Percentiles rank a stretch among this genome's conserved stretches.
Conservation (phyloP, 2,329 filamentous ascomycete species). For the Ambrosiella beaveri region DNA sequence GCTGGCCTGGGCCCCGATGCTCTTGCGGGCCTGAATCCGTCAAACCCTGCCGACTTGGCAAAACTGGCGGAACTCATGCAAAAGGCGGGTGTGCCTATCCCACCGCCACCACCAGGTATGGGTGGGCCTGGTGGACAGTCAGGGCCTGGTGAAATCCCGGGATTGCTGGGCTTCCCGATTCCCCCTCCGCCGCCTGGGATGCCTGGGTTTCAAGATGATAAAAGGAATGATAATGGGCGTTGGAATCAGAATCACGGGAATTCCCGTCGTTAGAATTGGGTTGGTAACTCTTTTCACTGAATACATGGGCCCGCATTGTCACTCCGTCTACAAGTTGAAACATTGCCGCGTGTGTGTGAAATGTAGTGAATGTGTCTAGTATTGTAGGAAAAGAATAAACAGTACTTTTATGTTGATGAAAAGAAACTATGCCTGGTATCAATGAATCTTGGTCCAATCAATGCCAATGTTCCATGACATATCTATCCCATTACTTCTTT, state of each 20-base stretch:
- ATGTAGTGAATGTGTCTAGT: too few relatives aligned
- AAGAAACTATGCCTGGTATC: not conserved
- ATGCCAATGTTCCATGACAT: not conserved
- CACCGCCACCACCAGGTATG: constrained; percentile 33
- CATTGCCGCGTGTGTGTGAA: too few relatives aligned
- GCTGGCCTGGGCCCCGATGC: constrained; percentile 31
- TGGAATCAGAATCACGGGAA: constrained; percentile 3
- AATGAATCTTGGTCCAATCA: not conserved
- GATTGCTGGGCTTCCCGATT: constrained; percentile 15
- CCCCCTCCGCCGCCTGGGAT: constrained; percentile 21
- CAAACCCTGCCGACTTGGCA: constrained; percentile 42
- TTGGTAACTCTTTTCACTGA: not conserved
- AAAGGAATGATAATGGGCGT: not conserved
- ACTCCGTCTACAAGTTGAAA: too few relatives aligned
- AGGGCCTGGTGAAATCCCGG: constrained; percentile 16
- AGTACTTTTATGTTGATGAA: too few relatives aligned
- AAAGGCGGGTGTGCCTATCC: constrained; percentile 44
- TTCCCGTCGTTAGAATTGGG: not conserved
- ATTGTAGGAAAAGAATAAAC: too few relatives aligned
- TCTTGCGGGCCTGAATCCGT: constrained; percentile 38
- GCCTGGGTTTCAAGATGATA: not conserved
- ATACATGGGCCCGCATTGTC: not conserved
- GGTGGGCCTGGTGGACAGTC: constrained; percentile 20
- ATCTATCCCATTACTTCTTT: constrained; percentile 18
- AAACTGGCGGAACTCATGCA: constrained; percentile 48